A percentile compares a stretch with the other conserved stretches of the same genome.
Evolutionary conservation across 345 rosid species (phyloP).

Genomic region (Boechera divaricarpa): DNA sequence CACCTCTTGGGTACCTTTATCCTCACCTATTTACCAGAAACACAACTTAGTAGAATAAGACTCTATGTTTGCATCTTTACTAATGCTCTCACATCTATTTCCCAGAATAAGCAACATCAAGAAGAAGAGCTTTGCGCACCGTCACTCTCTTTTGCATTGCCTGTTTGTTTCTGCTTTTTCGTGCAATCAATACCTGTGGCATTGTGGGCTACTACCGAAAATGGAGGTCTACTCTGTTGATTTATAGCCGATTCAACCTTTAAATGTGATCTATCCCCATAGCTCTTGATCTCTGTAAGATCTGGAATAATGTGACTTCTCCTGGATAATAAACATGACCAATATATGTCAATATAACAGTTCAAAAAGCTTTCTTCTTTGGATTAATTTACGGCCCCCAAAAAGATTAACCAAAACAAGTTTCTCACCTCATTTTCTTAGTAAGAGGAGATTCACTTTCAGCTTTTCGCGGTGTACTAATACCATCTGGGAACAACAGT

Average conservation of each 20-base stretch:
- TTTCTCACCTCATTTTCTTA: conserved; percentile 63
- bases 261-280: conserved; percentile 60
- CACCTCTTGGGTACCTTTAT: conserved; percentile 52
- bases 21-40: conserved; percentile 53
- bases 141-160: conserved; percentile 52
- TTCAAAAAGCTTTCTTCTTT: conserved; percentile 22
- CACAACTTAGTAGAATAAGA: conserved; percentile 2
- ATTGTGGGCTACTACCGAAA: conserved; percentile 64
- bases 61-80: conserved; percentile 4
- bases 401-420: conserved; percentile 9
- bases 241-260: conserved; percentile 46
- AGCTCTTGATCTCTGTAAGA: conserved; percentile 50
- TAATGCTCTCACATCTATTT: conserved; percentile 5
- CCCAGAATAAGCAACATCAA: conserved; percentile 30
- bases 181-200: conserved; percentile 41
- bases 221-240: conserved; percentile 68
- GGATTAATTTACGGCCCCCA: neutral
- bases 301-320: conserved; percentile 67
- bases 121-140: conserved; percentile 46
- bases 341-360: conserved; percentile 10
- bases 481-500: conserved; percentile 53
- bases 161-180: conserved; percentile 43
- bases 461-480: conserved; percentile 48
- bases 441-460: conserved; percentile 52
- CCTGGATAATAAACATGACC: conserved; percentile 49